phyloP scores from a whole-genome alignment of 768 basidiomycete species.

The Suillus lakei region DNA sequence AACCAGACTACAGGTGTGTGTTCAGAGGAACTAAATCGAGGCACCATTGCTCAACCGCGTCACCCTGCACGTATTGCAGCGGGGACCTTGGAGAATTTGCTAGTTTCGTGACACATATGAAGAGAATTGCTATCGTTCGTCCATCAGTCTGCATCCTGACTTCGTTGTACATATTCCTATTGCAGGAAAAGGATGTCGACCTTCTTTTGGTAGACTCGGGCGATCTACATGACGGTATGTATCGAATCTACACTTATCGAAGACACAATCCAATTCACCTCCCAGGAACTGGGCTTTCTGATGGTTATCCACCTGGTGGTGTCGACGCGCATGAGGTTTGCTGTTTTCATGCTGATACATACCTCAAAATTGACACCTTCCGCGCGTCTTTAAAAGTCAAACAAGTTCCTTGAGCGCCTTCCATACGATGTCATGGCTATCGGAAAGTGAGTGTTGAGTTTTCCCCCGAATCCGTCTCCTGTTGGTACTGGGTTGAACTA shows the following conservation, averaged over 20 bases:
- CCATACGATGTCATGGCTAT: slow-evolving; percentile 86
- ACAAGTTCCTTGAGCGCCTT: slow-evolving; percentile 71
- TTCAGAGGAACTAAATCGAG: background rate
- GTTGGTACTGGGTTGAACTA: background rate
- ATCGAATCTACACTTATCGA: background rate
- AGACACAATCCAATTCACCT: background rate
- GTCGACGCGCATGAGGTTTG: slow-evolving; percentile 74
- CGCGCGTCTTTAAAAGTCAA: slow-evolving; percentile 49
- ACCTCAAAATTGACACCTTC: background rate
- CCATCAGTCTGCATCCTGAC: background rate
- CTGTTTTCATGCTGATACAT: background rate
- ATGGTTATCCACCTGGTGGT: slow-evolving; percentile 72
- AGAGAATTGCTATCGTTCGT: slow-evolving; percentile 65
- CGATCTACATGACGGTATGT: slow-evolving; percentile 71
- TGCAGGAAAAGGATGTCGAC: slow-evolving; percentile 73
- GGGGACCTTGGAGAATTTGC: slow-evolving; percentile 83
- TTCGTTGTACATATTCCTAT: background rate
- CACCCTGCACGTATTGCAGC: slow-evolving; percentile 24
- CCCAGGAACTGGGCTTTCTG: slow-evolving; percentile 74
- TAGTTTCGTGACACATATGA: slow-evolving; percentile 87
- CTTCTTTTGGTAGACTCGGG: slow-evolving; percentile 83
- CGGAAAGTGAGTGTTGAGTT: slow-evolving; percentile 64
- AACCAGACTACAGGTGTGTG: slow-evolving; percentile 71
- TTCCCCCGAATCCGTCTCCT: background rate
- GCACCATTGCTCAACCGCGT: background rate